Conservation (phyloP, 2,329 filamentous ascomycete species). For the Pestalotiopsis fici region DNA sequence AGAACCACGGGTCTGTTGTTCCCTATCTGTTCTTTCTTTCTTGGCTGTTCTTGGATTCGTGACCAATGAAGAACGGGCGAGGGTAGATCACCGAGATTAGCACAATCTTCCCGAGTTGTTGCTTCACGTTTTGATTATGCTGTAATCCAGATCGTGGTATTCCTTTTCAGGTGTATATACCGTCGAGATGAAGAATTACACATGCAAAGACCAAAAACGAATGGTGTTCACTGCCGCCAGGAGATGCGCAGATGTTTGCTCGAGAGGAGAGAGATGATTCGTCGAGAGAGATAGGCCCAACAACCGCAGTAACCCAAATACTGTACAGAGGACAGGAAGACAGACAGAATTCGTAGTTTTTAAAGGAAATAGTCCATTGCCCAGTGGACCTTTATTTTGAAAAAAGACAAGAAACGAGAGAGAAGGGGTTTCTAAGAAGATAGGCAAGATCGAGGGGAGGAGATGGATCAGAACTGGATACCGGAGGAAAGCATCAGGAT, state of each 20-base stretch:
- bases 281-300: not conserved
- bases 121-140: not conserved
- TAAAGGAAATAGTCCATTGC: conserved; percentile 44
- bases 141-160: not conserved
- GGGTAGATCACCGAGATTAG: not conserved
- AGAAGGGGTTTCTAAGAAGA: conserved; percentile 1
- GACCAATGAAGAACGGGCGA: not conserved
- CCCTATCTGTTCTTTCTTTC: not conserved
- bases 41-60: not conserved
- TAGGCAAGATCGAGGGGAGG: conserved; percentile 12
- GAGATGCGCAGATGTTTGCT: not conserved
- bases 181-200: not conserved
- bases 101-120: not conserved
- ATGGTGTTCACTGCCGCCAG: not conserved
- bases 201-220: conserved; percentile 1
- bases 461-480: conserved; percentile 8
- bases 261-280: not conserved
- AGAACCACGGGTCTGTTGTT: not conserved
- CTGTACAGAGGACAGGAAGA: conserved; percentile 29
- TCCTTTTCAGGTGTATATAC: not conserved
- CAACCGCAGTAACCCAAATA: conserved; percentile 17
- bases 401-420: conserved; percentile 25
- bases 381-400: conserved; percentile 33
- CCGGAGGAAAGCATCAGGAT: conserved; percentile 38
- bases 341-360: conserved; percentile 15